Conservation (phyloP, 1,139 yeast species). For the Geotrichum klebahnii region DNA sequence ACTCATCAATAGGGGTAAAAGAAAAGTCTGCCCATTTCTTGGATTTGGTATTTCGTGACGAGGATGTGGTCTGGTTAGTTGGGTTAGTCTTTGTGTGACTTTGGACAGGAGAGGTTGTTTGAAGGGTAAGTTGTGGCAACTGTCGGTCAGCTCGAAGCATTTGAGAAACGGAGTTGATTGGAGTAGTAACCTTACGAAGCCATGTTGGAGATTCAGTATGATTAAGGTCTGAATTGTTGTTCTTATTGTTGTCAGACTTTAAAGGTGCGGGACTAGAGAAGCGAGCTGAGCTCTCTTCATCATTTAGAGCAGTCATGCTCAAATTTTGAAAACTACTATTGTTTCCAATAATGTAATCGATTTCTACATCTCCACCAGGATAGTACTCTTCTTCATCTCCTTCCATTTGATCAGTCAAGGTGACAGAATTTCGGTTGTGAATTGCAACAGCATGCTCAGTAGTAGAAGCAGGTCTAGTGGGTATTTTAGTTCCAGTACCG, state of each 20-base stretch:
- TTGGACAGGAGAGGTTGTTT: too few relatives aligned
- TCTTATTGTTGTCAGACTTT: too few relatives aligned
- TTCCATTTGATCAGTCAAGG: not conserved
- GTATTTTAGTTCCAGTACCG: too few relatives aligned
- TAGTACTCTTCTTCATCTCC: slow-evolving; percentile 6
- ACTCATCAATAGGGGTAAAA: not conserved
- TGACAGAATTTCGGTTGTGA: not conserved
- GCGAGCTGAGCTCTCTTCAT: not conserved
- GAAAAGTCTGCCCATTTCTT: slow-evolving; percentile 1
- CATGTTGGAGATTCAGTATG: not conserved
- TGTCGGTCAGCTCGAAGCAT: not conserved
- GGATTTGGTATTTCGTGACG: not conserved
- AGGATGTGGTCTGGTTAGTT: not conserved
- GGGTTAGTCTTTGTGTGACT: too few relatives aligned
- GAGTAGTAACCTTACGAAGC: not conserved
- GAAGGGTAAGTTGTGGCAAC: not conserved
- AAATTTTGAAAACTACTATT: not conserved
- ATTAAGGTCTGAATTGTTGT: too few relatives aligned
- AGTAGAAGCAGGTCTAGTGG: not conserved
- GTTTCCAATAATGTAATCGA: slow-evolving; percentile 12
- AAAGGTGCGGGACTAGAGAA: too few relatives aligned
- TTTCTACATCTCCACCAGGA: slow-evolving; percentile 11
- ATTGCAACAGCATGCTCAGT: not conserved
- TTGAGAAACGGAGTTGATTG: not conserved
- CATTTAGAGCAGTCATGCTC: not conserved